A percentile compares a stretch with the other conserved stretches of the same genome.
phyloP scores from a whole-genome alignment of 169 alveolate genomes.

The Cryptosporidium muris region DNA sequence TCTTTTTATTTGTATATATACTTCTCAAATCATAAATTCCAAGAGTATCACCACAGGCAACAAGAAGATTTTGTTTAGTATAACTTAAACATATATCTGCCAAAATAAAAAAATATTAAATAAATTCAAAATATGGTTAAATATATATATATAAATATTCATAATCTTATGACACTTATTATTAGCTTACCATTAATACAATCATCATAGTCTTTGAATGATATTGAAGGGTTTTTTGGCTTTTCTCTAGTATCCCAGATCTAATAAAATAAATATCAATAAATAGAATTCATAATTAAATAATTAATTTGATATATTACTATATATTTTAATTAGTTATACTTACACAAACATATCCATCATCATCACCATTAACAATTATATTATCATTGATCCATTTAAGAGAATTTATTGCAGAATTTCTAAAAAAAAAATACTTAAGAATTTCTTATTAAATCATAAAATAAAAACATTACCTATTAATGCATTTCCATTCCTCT shows the following conservation, averaged over 20 bases:
- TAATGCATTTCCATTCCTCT: conserved; percentile 21
- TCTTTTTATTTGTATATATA: conserved; percentile 28
- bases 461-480: conserved; percentile 19
- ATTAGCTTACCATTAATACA: conserved; percentile 57
- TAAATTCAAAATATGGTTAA: background rate
- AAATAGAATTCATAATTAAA: background rate
- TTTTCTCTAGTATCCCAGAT: conserved; percentile 51
- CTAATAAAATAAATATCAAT: conserved; percentile 4
- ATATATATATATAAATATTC: background rate
- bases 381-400: conserved; percentile 4
- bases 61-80: conserved; percentile 19
- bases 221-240: conserved; percentile 16
- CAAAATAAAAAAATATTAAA: background rate
- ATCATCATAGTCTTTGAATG: conserved; percentile 62
- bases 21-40: conserved; percentile 49
- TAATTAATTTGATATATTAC: background rate
- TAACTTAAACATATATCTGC: conserved; percentile 25
- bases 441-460: background rate
- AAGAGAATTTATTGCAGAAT: conserved; percentile 38
- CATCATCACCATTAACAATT: conserved; percentile 47
- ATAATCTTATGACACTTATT: background rate
- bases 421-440: background rate
- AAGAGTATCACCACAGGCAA: conserved; percentile 41
- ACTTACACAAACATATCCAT: conserved; percentile 52
- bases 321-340: background rate